Evolutionary conservation across 129 eudicot species (phyloP), one percentile per base, ranked within the genome.

Genomic region (Saussurea involucrata): DNA sequence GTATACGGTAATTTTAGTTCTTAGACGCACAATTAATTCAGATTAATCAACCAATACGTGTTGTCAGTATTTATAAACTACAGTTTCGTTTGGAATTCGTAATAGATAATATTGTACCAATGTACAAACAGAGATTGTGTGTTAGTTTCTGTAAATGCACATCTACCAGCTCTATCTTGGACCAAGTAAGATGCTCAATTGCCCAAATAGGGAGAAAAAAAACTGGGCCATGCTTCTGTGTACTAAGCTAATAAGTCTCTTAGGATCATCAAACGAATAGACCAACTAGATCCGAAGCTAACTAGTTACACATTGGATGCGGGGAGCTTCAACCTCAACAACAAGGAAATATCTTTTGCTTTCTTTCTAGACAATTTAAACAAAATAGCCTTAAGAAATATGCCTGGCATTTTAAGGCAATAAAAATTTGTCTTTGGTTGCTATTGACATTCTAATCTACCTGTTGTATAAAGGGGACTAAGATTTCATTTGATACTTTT

Each of bases 381-480:
- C 22, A 17, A 18, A 31, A 24, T 61, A 74, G 65, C 25, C 15
- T 13, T 33, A 68, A 74, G 68, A 57, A 71, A 10, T 57, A 73
- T 55, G 15, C 6, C 31, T 73, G 77, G 29, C 67, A 53, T 53
- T 53, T 27, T 73, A 61, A 28, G 27, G 77, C 46, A 28, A 37
- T 78, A 9, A 27, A 13, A 71, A 4, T 32, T 4, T 66, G 13
- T 11, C 27, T 49, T 66, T 5, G 12, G 69, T 55, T 46, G 63
- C 73, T 57, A 67, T 74, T 44, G 53, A 74, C 57, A 24, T 49
- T 66, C 69, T 33, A 66, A 69, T 53, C 10, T 24, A 10, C 42
- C 69, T 65, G 79, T 49, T 17, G 53, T 55, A 31, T 49, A 70
- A 74, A 74, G 24, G 13, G 34, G 61, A 25, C 71, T 71, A 68